phyloP scores from a whole-genome alignment of 2,329 filamentous ascomycete species.

The Penicillium brasilianum region DNA sequence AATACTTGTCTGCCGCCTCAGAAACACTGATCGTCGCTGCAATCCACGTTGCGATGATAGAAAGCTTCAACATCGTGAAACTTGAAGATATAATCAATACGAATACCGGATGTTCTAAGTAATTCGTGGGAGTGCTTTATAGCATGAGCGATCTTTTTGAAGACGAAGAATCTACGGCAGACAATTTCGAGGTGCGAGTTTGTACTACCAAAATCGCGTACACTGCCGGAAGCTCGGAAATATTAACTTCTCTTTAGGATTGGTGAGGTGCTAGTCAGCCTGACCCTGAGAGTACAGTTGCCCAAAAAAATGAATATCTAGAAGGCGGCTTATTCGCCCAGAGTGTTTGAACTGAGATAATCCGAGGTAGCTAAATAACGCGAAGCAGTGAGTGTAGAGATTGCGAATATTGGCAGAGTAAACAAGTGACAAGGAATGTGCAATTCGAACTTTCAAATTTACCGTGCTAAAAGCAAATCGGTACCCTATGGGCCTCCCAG shows the following conservation, averaged over 20 bases:
- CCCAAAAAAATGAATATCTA: no score
- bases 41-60: background rate
- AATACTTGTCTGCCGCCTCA: background rate
- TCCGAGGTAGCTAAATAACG: background rate
- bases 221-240: background rate
- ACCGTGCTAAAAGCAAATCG: no score
- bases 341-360: background rate
- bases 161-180: background rate
- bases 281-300: background rate
- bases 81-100: background rate
- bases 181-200: background rate
- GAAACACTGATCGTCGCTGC: background rate
- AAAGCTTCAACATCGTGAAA: background rate
- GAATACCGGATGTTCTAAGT: background rate
- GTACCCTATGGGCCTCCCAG: no score
- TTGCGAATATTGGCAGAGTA: no score
- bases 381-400: background rate
- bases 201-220: background rate
- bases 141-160: background rate
- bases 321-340: background rate
- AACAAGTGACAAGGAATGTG: no score
- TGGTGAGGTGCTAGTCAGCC: background rate
- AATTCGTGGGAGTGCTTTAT: background rate
- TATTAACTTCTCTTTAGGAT: background rate
- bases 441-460: no score